phyloP scores from a whole-genome alignment of 805 yeast species.

The Spathaspora gorwiae region DNA sequence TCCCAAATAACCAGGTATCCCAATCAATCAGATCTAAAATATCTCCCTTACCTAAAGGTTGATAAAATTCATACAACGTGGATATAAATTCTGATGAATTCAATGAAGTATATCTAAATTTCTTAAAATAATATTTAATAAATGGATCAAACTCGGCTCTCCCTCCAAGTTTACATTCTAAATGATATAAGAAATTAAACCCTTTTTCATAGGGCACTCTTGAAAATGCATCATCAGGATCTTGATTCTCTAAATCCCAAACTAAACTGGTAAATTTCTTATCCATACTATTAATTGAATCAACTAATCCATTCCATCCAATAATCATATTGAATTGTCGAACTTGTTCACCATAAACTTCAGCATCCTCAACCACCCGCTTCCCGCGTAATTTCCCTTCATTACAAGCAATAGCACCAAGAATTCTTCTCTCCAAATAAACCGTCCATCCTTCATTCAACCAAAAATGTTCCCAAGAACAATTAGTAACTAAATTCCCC shows the following conservation, averaged over 20 bases:
- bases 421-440: slow-evolving; percentile 29
- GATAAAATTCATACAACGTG: slow-evolving; percentile 21
- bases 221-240: slow-evolving; percentile 21
- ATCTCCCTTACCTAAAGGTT: slow-evolving; percentile 14
- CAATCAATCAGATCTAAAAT: slow-evolving; percentile 23
- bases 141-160: slow-evolving; percentile 21
- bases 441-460: slow-evolving; percentile 37
- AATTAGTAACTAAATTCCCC: slow-evolving; percentile 34
- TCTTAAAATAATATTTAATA: slow-evolving; percentile 24
- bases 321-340: slow-evolving; percentile 28
- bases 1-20: slow-evolving; percentile 23
- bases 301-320: slow-evolving; percentile 28
- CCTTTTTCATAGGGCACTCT: slow-evolving; percentile 35
- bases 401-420: slow-evolving; percentile 24
- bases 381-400: too few relatives aligned
- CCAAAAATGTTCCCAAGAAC: slow-evolving; percentile 37
- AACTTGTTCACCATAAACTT: slow-evolving; percentile 25
- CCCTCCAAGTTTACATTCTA: slow-evolving; percentile 24
- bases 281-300: slow-evolving; percentile 18
- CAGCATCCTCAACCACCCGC: too few relatives aligned
- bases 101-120: slow-evolving; percentile 24
- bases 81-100: slow-evolving; percentile 23
- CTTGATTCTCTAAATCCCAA: slow-evolving; percentile 14
- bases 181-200: slow-evolving; percentile 24
- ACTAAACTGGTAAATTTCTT: slow-evolving; percentile 19